Conservation (phyloP, 2,329 filamentous ascomycete genomes). For the Colletotrichum trifolii region DNA sequence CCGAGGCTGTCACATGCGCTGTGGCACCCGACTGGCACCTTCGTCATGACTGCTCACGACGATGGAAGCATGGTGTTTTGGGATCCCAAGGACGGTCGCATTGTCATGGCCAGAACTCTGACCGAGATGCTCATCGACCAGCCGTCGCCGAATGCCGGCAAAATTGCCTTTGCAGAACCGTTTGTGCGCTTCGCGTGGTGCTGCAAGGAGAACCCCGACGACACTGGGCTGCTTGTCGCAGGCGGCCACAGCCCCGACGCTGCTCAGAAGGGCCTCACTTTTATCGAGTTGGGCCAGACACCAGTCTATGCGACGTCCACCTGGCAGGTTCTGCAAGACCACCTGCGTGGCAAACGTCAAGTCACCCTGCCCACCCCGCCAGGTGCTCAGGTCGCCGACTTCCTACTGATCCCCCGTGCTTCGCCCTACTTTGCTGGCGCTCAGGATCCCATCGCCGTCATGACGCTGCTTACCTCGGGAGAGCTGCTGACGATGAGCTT, state of each 20-base stretch:
- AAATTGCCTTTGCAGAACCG: conserved; percentile 74
- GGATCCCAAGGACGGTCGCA: conserved; percentile 88
- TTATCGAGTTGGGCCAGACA: conserved; percentile 88
- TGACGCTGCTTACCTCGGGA: conserved; percentile 84
- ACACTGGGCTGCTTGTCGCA: conserved; percentile 87
- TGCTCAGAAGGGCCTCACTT: conserved; percentile 81
- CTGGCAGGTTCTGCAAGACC: conserved; percentile 83
- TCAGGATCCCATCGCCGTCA: conserved; percentile 88
- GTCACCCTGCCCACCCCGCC: conserved; percentile 79
- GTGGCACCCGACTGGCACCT: conserved; percentile 96
- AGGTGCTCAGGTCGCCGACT: conserved; percentile 81
- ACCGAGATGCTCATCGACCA: conserved; percentile 79
- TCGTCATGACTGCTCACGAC: conserved; percentile 86
- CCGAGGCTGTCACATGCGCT: conserved; percentile 84
- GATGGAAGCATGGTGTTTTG: conserved; percentile 94
- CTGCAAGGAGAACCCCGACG: conserved; percentile 91
- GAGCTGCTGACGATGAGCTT: conserved; percentile 92
- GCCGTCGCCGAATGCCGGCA: conserved; percentile 63
- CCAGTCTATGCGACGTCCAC: conserved; percentile 92
- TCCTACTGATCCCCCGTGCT: conserved; percentile 82
- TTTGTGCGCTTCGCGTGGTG: conserved; percentile 90
- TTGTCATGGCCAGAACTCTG: conserved; percentile 85
- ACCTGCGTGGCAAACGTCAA: conserved; percentile 82
- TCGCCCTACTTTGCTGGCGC: conserved; percentile 89
- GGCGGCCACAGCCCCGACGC: conserved; percentile 79